A percentile compares a stretch with the other conserved stretches of the same genome.
phyloP scores from a whole-genome alignment of 169 alveolate species.

The Plasmodium reichenowi region DNA sequence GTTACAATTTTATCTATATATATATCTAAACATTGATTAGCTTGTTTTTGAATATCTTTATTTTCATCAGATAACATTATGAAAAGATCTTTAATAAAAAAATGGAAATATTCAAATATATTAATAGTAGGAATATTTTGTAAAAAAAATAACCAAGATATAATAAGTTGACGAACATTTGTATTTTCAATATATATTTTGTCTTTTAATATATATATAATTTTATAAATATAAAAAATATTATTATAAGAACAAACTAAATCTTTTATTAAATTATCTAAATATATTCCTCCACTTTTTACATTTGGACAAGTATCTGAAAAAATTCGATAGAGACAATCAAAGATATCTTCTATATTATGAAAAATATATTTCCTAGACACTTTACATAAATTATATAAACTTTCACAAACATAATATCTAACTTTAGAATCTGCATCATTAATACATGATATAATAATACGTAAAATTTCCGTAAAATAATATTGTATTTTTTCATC shows the following conservation, averaged over 20 bases:
- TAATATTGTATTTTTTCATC: constrained; percentile 55
- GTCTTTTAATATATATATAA: constrained; percentile 54
- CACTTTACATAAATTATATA: constrained; percentile 81
- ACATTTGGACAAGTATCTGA: constrained; percentile 86
- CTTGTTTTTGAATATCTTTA: constrained; percentile 73
- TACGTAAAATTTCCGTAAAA: constrained; percentile 40
- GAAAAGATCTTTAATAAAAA: constrained; percentile 55
- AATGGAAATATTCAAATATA: constrained; percentile 69
- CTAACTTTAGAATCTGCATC: constrained; percentile 85
- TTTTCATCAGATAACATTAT: constrained; percentile 70
- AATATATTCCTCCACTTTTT: constrained; percentile 79
- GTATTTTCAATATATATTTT: constrained; percentile 72
- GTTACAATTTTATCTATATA: constrained; percentile 62
- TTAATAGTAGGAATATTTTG: constrained; percentile 62
- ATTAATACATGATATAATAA: constrained; percentile 45
- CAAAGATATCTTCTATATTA: constrained; percentile 80
- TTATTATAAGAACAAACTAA: constrained; percentile 79
- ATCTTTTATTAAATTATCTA: constrained; percentile 82
- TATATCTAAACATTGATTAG: constrained; percentile 67
- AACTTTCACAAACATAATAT: constrained; percentile 86
- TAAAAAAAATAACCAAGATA: constrained; percentile 66
- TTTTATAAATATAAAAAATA: constrained; percentile 63
- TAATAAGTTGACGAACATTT: constrained; percentile 75
- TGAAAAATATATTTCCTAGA: constrained; percentile 58
- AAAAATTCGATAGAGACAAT: constrained; percentile 83